Evolutionary conservation across 2,329 filamentous ascomycete genomes (phyloP), one percentile per base, ranked within the genome.

Genomic region (Cladosporium austrohemisphaericum): DNA sequence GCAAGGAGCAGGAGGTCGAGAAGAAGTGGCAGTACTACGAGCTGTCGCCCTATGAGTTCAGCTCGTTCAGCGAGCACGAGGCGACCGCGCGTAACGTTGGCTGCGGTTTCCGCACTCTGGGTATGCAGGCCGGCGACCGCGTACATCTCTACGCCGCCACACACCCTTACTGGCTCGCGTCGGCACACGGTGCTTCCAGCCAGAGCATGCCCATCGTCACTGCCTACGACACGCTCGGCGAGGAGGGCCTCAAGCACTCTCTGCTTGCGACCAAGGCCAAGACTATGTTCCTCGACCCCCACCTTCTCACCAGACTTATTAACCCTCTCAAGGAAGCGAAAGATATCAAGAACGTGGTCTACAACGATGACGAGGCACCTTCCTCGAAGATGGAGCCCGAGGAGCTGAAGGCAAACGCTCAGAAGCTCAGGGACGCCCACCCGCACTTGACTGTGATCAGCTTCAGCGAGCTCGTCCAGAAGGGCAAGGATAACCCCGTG

Each of bases 11-110:
- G 56, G 81, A 91, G 71, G 81, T 93, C 26, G 87, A 94, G 55
- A 95, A 95, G 81, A 81, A 92, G 68, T 95, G 90, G 90, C 83
- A 84, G 46, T 94, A 84, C 71, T 94, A 88, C 60, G 90, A 95
- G 76, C 81, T 94, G 58, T 84, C 85, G 54, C 75, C 76, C 41
- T 95, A 86, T 74, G 76, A 78, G 36, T 95, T 84, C 74, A 75
- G 85, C 64, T 88, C 82, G 60, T 94, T 91, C 71, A 76, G 79
- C 61, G 84, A 95, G 71, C 93, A 92, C 65, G 81, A 88, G 70
- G 76, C 81, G 62, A 76, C 83, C 55, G 78, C 83, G 41, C 73
- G 86, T 50, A 76, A 86, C 58, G 71, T 90, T 14, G 90, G 87
- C 48, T 77, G 82, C 18, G 90, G 85, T 51, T 72, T 94, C 68